These are phyloP conservation scores for Madurella fahalii DNA, from an alignment of 2,329 filamentous ascomycete species.

Conservation along the genomic window DNA sequence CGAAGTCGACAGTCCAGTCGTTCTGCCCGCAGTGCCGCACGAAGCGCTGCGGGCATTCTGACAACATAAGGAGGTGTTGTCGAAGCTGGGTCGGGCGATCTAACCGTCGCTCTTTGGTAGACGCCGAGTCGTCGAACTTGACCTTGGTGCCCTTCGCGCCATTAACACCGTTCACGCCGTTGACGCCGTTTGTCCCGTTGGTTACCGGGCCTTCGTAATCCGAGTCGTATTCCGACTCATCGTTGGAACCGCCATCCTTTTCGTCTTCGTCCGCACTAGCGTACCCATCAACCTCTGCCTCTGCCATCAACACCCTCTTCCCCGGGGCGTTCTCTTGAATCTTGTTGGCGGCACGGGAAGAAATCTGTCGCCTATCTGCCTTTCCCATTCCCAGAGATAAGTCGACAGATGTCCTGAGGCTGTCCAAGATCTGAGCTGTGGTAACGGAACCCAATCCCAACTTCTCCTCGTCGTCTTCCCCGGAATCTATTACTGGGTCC, in stretches of 20 bases:
- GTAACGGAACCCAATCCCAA: conserved; percentile 40
- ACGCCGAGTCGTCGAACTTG: conserved; percentile 48
- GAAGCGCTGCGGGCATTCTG: conserved; percentile 65
- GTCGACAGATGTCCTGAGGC: conserved; percentile 49
- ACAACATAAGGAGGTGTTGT: conserved; percentile 68
- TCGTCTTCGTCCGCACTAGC: conserved; percentile 38
- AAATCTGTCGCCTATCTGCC: conserved; percentile 43
- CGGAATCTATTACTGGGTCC: conserved; percentile 46
- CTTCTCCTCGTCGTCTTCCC: conserved; percentile 33
- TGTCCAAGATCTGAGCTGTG: conserved; percentile 54
- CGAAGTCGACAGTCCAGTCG: conserved; percentile 82
- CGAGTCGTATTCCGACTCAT: conserved; percentile 34
- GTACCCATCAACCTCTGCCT: conserved; percentile 30
- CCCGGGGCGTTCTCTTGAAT: conserved; percentile 33
- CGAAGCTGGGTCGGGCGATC: conserved; percentile 51
- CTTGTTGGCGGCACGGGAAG: conserved; percentile 46
- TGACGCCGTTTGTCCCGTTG: conserved; percentile 31
- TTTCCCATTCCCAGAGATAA: conserved; percentile 57
- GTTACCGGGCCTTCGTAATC: conserved; percentile 26
- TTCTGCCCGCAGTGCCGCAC: conserved; percentile 65
- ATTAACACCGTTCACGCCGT: conserved; percentile 36
- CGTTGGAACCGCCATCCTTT: conserved; percentile 30
- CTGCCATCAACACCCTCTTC: conserved; percentile 21
- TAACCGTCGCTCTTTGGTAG: conserved; percentile 44
- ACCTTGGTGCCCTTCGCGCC: conserved; percentile 38